phyloP scores from a whole-genome alignment of 768 basidiomycete species.

The Cyathus striatus region DNA sequence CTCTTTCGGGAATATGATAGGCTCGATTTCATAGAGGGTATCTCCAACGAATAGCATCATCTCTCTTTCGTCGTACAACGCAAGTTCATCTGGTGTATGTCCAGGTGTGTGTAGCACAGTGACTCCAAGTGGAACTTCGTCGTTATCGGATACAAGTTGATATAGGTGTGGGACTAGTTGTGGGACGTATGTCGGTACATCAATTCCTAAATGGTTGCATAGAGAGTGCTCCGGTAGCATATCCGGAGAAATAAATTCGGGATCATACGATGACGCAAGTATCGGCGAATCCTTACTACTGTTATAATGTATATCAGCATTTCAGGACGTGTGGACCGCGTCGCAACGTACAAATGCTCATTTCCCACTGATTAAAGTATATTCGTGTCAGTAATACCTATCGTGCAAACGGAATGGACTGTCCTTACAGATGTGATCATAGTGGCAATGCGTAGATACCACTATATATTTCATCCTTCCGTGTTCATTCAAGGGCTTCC shows the following conservation, averaged over 20 bases:
- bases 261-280: conserved; percentile 42
- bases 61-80: conserved; percentile 43
- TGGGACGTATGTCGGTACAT: conserved; percentile 39
- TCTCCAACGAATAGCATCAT: conserved; percentile 55
- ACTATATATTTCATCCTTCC: conserved; percentile 40
- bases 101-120: conserved; percentile 50
- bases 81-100: conserved; percentile 56
- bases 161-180: conserved; percentile 38
- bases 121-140: conserved; percentile 25
- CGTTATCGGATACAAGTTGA: conserved; percentile 18
- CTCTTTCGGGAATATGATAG: conserved; percentile 50
- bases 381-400: not conserved
- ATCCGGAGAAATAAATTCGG: conserved; percentile 34
- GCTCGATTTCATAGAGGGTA: conserved; percentile 48
- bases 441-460: conserved; percentile 50
- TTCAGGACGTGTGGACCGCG: not conserved
- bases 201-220: conserved; percentile 34
- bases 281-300: conserved; percentile 36
- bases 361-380: conserved; percentile 31
- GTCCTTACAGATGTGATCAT: conserved; percentile 51
- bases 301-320: not conserved
- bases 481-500: conserved; percentile 35
- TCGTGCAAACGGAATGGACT: not conserved
- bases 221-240: conserved; percentile 41
- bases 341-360: conserved; percentile 40